phyloP scores from a whole-genome alignment of 2,329 filamentous ascomycete species.

The Fusarium gaditjirri region DNA sequence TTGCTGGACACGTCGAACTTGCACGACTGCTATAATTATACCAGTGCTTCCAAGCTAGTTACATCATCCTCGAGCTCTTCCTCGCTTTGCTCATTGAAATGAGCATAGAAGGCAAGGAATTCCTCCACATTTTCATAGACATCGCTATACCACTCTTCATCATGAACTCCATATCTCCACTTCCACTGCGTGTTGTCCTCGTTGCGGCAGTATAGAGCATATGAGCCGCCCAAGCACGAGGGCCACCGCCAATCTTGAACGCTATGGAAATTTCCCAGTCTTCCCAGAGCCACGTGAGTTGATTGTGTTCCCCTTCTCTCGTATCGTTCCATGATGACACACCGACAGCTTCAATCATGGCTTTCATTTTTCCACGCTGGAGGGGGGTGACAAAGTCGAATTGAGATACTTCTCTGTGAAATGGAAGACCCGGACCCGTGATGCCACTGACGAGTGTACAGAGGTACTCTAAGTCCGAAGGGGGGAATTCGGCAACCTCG shows the following conservation, averaged over 20 bases:
- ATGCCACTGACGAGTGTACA: background rate
- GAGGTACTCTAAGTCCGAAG: background rate
- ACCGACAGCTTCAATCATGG: background rate
- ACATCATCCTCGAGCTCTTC: background rate
- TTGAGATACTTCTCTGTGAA: background rate
- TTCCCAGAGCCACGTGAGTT: background rate
- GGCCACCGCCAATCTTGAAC: background rate
- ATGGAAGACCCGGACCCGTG: background rate
- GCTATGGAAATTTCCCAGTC: background rate
- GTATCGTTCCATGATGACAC: rapidly evolving
- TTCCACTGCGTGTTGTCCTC: rapidly evolving
- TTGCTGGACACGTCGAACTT: rapidly evolving
- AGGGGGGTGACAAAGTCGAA: background rate
- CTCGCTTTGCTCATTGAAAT: background rate
- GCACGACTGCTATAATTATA: background rate
- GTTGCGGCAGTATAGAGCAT: background rate
- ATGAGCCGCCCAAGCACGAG: background rate
- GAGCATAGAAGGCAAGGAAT: background rate
- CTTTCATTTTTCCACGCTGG: rapidly evolving
- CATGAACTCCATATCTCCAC: background rate
- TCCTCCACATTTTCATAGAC: background rate
- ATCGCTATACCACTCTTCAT: background rate
- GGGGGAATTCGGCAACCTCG: rapidly evolving
- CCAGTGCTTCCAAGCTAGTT: background rate
- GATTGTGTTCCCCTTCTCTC: rapidly evolving